Percentiles rank a stretch among this genome's conserved stretches.
These are phyloP conservation scores for Umbelopsis sp. DNA, from an alignment of 192 early-diverging fungal genomes.

Conservation along the genomic window DNA sequence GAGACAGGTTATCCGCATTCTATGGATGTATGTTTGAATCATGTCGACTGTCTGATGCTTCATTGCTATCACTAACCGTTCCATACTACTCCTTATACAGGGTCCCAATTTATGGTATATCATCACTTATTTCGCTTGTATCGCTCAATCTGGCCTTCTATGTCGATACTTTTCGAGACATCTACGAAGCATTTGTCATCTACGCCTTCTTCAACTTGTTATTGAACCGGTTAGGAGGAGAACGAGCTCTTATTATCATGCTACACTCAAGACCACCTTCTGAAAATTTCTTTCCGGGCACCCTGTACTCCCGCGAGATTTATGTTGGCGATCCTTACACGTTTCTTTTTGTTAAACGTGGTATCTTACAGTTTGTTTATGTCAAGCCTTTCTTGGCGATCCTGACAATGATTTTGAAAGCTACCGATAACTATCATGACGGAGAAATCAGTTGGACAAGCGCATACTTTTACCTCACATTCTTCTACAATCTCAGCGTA, in stretches of 20 bases:
- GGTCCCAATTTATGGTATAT: conserved; percentile 89
- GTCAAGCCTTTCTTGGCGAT: conserved; percentile 82
- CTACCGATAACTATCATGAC: conserved; percentile 74
- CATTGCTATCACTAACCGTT: conserved; percentile 4
- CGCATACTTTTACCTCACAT: conserved; percentile 80
- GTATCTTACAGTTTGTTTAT: conserved; percentile 93
- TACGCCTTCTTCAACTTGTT: conserved; percentile 92
- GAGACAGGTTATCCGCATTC: conserved; percentile 68
- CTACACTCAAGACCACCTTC: conserved; percentile 78
- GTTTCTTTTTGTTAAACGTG: conserved; percentile 84
- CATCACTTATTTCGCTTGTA: conserved; percentile 75
- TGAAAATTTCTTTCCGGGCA: conserved; percentile 81
- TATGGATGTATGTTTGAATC: conserved; percentile 45
- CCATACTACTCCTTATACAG: conserved; percentile 31
- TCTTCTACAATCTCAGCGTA: conserved; percentile 90
- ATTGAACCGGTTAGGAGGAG: conserved; percentile 88
- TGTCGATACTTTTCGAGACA: conserved; percentile 87
- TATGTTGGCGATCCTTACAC: conserved; percentile 87
- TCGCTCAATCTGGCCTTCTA: conserved; percentile 79
- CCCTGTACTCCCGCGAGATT: conserved; percentile 69
- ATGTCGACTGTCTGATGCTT: not conserved
- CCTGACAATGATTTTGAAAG: conserved; percentile 80
- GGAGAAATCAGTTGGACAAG: conserved; percentile 69
- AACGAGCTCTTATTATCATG: conserved; percentile 78
- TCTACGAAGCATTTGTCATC: conserved; percentile 96